Base-by-base conservation (phyloP, 73 alveolate species). In the Stentor coeruleus region DNA sequence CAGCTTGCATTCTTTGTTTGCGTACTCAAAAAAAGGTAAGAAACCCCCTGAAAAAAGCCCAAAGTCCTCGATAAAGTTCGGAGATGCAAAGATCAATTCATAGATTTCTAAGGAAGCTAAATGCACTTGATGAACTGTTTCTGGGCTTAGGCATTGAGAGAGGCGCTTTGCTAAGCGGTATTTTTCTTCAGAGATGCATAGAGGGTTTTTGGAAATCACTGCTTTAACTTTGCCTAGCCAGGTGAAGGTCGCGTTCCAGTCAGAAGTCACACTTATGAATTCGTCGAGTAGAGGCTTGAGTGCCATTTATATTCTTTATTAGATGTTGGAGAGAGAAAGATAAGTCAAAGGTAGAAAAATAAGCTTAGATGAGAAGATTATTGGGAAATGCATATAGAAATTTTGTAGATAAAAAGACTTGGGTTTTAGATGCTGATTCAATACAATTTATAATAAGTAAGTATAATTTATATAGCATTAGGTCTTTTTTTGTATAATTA, bases 131-230 rank as follows among this genome's bases (percentile, higher is more conserved):
- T 26, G 42, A 11, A 31, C 40, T 0, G 37, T 26, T 20, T 31
- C 79, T 26, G 79, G 79, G 79, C 33, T 66, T 26, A 66, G 33
- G 79, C 79, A 66, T 66, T 66, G 79, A 66, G 79, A 26, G 20
- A 66, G 33, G 15, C 79, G 36, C 36, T 20, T 66, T 26, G 79
- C 79, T 26, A 66, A 40, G 15, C 26, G n/a, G 33, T 66, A 66
- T 31, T 66, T 66, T 20, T 66, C 79, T 11, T 37, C 26, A 1
- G 14, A 14, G n/a, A 20, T 20, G 33, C 40, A 20, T 28, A 14
- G n/a, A 20, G 79, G 79, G 39, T 66, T 11, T 33, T 66, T 66
- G n/a, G n/a, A 20, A 14, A 66, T 28, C n/a, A 66, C 26, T 15
- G n/a, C 37, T 66, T 66, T 33, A 20, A 66, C 79, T 33, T 20